Base-by-base conservation (phyloP, 139 green algal species). In the Penium margaritaceum region DNA sequence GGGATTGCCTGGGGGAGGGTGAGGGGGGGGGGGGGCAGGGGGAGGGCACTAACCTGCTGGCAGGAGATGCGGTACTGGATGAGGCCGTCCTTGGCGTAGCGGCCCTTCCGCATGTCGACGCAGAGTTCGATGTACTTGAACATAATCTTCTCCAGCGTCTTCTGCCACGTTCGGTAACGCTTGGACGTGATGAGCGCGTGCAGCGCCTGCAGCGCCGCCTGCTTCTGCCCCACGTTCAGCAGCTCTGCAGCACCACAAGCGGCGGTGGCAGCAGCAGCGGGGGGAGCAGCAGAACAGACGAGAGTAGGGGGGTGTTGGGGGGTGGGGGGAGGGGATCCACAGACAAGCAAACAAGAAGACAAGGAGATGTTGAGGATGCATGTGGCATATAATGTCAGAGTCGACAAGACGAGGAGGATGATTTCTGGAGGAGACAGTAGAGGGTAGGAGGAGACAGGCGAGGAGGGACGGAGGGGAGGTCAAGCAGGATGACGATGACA, bases 21-120 rank as follows among this genome's bases (percentile, higher is more conserved):
- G n/a, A n/a, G n/a, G n/a, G n/a, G n/a, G n/a, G n/a, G n/a, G n/a
- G n/a, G n/a, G n/a, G n/a, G n/a, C n/a, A n/a, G n/a, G n/a, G n/a
- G n/a, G n/a, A n/a, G n/a, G 80, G 15, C 47, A 60, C 51, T 5
- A 5, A 58, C 47, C 38, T 82, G 76, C 84, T 98, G 95, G 78
- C 91, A 97, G 44, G 95, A 88, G 79, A 98, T 98, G 24, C 95
- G 84, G 83, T 97, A 99, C 85, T 97, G 92, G 74, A 96, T 95
- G 60, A 99, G 86, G 15, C 91, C 95, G 74, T 99, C 95, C 88
- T 99, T 99, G 65, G 88, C 90, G 30, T 95, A 89, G 51, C 93
- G 88, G 34, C 92, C 91, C 82, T 84, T 84, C 21, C 74, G 73
- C 65, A 87, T 79, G 35, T 87, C 78, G 19, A 87, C 75, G 74